A percentile compares a stretch with the other conserved stretches of the same genome.
Evolutionary conservation across 257 asterid species (phyloP).

Genomic region (Leptodermis oblonga): DNA sequence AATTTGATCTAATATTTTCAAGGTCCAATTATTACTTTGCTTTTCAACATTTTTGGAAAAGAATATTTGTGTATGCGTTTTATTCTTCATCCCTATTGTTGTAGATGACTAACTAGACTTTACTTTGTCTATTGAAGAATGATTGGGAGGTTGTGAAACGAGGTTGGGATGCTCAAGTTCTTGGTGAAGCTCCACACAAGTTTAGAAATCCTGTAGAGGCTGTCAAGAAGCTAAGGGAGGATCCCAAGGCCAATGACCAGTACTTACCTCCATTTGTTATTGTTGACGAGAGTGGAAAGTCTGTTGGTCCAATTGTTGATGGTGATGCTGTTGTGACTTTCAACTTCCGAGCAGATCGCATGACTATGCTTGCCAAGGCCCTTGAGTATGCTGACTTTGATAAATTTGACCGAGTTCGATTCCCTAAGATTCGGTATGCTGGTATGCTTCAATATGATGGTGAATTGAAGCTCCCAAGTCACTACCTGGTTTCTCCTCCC

Average conservation of each 20-base stretch:
- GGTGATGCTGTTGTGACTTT: conserved; percentile 96
- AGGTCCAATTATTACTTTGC: too few species aligned
- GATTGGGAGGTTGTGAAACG: conserved; percentile 92
- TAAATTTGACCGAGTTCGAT: conserved; percentile 76
- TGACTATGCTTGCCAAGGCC: conserved; percentile 91
- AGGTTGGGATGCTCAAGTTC: conserved; percentile 99
- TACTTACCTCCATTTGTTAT: conserved; percentile 89
- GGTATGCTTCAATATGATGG: conserved; percentile 99
- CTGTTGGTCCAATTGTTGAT: conserved; percentile 89
- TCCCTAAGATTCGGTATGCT: conserved; percentile 80
- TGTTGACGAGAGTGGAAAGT: conserved; percentile 73
- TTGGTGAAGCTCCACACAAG: conserved; percentile 93
- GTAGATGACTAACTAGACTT: not conserved
- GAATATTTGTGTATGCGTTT: not conserved
- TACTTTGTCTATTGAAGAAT: conserved; percentile 37
- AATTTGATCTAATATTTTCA: not conserved
- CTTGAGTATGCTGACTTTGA: conserved; percentile 80
- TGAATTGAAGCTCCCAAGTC: conserved; percentile 86
- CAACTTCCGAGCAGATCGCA: conserved; percentile 96
- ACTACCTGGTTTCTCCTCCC: conserved; percentile 92
- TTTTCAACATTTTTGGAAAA: not conserved
- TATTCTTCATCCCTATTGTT: not conserved
- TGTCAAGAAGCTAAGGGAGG: conserved; percentile 77
- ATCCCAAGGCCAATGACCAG: conserved; percentile 63
- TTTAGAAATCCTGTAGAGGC: conserved; percentile 73